phyloP scores from a whole-genome alignment of 2,329 filamentous ascomycete genomes.

The Knufia fluminis region DNA sequence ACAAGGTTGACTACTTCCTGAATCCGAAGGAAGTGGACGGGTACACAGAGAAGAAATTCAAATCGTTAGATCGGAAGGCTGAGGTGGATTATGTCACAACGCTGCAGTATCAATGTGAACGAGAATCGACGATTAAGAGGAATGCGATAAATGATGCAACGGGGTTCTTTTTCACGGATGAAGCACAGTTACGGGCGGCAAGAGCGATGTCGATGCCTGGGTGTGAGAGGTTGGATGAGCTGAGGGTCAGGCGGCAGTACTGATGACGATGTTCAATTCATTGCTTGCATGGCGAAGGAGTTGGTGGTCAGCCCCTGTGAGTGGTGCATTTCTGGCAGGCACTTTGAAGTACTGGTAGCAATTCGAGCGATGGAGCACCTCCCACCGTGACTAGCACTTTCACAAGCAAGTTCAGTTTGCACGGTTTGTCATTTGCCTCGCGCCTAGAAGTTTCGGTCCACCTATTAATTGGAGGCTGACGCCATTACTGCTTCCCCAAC shows the following conservation, averaged over 20 bases:
- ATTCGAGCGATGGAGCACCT: not conserved
- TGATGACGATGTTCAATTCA: not conserved
- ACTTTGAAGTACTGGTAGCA: too few species aligned
- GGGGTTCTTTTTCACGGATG: slow-evolving; percentile 79
- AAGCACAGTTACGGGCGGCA: slow-evolving; percentile 67
- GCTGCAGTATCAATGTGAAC: slow-evolving; percentile 63
- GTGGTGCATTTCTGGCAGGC: too few species aligned
- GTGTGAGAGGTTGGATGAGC: slow-evolving; percentile 47
- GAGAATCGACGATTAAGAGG: slow-evolving; percentile 57
- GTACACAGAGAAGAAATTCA: slow-evolving; percentile 60
- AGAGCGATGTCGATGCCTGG: slow-evolving; percentile 50
- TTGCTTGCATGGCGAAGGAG: not conserved
- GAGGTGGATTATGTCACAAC: slow-evolving; percentile 63
- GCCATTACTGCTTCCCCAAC: slow-evolving; percentile 6
- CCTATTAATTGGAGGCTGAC: not conserved
- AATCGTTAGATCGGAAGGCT: slow-evolving; percentile 65
- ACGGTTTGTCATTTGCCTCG: not conserved
- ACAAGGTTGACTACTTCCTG: slow-evolving; percentile 75
- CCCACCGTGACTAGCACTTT: not conserved
- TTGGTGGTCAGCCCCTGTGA: not conserved
- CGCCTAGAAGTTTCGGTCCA: not conserved
- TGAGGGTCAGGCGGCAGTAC: slow-evolving; percentile 32
- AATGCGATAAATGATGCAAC: slow-evolving; percentile 66
- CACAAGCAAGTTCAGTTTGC: not conserved
- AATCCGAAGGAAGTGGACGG: slow-evolving; percentile 67